Percentiles rank a stretch among this genome's conserved stretches.
phyloP scores from a whole-genome alignment of 208 protist genomes.

The Leptomonas pyrrhocoris region DNA sequence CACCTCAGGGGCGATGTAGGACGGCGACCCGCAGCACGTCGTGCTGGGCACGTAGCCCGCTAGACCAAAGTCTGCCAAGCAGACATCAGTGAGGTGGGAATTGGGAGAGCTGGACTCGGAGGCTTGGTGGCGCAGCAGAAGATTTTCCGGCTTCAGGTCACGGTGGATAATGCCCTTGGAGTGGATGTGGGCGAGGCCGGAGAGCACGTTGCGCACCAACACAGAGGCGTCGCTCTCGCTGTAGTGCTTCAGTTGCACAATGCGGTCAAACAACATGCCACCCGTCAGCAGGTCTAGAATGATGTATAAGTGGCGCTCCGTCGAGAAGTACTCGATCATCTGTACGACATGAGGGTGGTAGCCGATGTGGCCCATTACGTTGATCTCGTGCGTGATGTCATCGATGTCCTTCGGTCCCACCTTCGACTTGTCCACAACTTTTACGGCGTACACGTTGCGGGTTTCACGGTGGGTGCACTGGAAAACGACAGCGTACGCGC shows the following conservation, averaged over 20 bases:
- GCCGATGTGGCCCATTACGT: conserved; percentile 71
- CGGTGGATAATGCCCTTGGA: conserved; percentile 98
- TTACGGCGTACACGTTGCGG: conserved; percentile 69
- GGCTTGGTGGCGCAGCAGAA: conserved; percentile 97
- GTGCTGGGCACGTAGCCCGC: conserved; percentile 81
- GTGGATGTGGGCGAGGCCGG: conserved; percentile 94
- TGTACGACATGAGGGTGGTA: conserved; percentile 78
- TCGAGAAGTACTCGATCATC: conserved; percentile 96
- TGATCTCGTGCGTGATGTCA: conserved; percentile 74
- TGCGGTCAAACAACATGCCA: conserved; percentile 98
- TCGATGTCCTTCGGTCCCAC: conserved; percentile 75
- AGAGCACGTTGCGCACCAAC: conserved; percentile 96
- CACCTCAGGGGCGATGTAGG: conserved; percentile 87
- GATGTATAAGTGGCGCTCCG: conserved; percentile 82
- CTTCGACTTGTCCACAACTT: conserved; percentile 82
- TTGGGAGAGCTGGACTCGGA: conserved; percentile 32
- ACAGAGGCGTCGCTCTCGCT: conserved; percentile 96
- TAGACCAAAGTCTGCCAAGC: conserved; percentile 97
- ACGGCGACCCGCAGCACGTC: conserved; percentile 79
- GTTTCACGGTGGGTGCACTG: conserved; percentile 58
- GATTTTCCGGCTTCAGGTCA: conserved; percentile 99
- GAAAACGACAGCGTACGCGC: conserved; percentile 81
- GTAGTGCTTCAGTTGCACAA: conserved; percentile 96
- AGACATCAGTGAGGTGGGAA: conserved; percentile 85
- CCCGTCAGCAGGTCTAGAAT: conserved; percentile 98